Conservation (phyloP, 805 yeast species). For the Teunomyces cretensis region DNA sequence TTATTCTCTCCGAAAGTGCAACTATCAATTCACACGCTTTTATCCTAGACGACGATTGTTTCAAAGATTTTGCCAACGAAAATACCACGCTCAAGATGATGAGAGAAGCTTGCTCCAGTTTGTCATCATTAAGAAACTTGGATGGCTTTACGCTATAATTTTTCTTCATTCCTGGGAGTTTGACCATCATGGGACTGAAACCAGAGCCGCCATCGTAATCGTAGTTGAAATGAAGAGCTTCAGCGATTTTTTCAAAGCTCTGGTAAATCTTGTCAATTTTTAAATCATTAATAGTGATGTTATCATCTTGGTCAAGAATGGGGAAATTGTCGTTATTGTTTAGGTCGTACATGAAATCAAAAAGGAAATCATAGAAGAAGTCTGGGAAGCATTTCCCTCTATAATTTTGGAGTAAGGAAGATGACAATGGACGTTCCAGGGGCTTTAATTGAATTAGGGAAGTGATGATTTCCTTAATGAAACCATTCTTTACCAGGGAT, state of each 20-base stretch:
- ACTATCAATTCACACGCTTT: slow-evolving; percentile 75
- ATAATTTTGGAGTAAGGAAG: slow-evolving; percentile 50
- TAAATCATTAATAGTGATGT: slow-evolving; percentile 32
- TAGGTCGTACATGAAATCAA: slow-evolving; percentile 55
- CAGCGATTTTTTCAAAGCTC: slow-evolving; percentile 50
- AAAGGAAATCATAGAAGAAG: slow-evolving; percentile 65
- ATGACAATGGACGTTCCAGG: slow-evolving; percentile 53
- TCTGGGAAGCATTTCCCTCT: slow-evolving; percentile 59
- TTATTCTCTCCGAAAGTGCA: slow-evolving; percentile 70
- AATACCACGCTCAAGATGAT: slow-evolving; percentile 58
- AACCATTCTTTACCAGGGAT: slow-evolving; percentile 49
- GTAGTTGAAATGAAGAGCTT: slow-evolving; percentile 19
- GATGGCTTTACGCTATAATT: slow-evolving; percentile 41
- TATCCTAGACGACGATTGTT: slow-evolving; percentile 57
- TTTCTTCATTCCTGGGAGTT: slow-evolving; percentile 51
- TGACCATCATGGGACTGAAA: slow-evolving; percentile 40
- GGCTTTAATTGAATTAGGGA: slow-evolving; percentile 71
- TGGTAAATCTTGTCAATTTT: slow-evolving; percentile 59
- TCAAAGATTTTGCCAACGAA: slow-evolving; percentile 60
- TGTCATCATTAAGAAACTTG: slow-evolving; percentile 13
- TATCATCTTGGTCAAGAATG: slow-evolving; percentile 14
- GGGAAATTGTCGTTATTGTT: slow-evolving; percentile 22
- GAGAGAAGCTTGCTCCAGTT: slow-evolving; percentile 49
- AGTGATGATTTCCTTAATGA: slow-evolving; percentile 53
- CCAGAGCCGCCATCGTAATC: not conserved